Evolutionary conservation across 1,284 basidiomycete genomes (phyloP).

Genomic region (Retiboletus flavoniger): DNA sequence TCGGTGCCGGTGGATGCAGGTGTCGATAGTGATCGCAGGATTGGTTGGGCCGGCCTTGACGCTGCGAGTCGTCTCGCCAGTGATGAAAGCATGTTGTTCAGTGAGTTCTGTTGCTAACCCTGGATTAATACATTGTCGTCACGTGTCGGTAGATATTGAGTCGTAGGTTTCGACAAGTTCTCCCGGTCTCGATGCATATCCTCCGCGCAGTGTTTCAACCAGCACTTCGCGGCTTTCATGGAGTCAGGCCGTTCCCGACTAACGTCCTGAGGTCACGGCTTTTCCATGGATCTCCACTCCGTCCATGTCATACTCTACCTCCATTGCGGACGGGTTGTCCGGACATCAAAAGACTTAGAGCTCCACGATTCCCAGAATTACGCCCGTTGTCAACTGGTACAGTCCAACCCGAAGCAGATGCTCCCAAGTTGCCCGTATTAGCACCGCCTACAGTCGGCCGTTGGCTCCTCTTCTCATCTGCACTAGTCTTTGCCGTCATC

Average conservation of each 20-base stretch:
- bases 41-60: slow-evolving; percentile 16
- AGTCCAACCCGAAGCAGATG: slow-evolving; percentile 20
- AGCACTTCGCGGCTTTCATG: slow-evolving; percentile 9
- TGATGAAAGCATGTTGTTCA: slow-evolving; percentile 22
- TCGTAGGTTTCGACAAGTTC: too few species aligned
- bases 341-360: slow-evolving; percentile 5
- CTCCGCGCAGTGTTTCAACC: slow-evolving; percentile 26
- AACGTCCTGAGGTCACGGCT: slow-evolving; percentile 14
- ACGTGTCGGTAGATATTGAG: slow-evolving; percentile 16
- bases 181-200: slow-evolving; percentile 16
- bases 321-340: slow-evolving; percentile 3
- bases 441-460: slow-evolving; percentile 74
- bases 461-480: slow-evolving; percentile 84
- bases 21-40: slow-evolving; percentile 25
- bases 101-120: neutral
- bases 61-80: slow-evolving; percentile 27
- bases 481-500: slow-evolving; percentile 87
- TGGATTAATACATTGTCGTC: slow-evolving; percentile 5
- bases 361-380: slow-evolving; percentile 30
- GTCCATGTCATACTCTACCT: slow-evolving; percentile 3
- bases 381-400: slow-evolving; percentile 46
- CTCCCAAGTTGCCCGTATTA: slow-evolving; percentile 51
- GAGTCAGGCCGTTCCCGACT: neutral
- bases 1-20: slow-evolving; percentile 16
- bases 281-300: slow-evolving; percentile 1